These are phyloP conservation scores for Brassica incana DNA, from an alignment of 345 rosid genomes.

Conservation along the genomic window DNA sequence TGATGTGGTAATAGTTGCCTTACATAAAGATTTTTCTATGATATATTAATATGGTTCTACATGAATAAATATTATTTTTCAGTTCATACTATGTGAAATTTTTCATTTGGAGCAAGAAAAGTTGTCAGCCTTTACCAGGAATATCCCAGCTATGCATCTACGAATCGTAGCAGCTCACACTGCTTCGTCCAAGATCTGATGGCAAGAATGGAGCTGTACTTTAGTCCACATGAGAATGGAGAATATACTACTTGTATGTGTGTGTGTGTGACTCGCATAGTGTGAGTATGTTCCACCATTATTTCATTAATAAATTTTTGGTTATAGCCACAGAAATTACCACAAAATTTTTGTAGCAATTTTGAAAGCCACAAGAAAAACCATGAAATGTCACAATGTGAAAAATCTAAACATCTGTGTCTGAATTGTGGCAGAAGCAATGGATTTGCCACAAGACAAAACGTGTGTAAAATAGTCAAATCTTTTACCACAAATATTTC, in stretches of 20 bases:
- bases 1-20: neutral
- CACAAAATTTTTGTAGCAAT: no score
- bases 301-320: neutral
- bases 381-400: no score
- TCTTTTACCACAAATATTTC: no score
- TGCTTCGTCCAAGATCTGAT: neutral
- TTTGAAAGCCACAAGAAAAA: no score
- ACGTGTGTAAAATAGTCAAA: no score
- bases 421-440: no score
- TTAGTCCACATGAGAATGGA: neutral
- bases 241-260: neutral
- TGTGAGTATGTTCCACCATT: neutral
- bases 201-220: neutral
- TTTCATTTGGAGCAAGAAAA: slow-evolving; percentile 6
- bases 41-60: neutral
- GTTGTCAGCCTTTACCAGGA: neutral
- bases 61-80: neutral
- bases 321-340: no score
- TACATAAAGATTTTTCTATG: neutral
- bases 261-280: neutral
- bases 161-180: neutral
- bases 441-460: no score
- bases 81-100: neutral
- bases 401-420: no score
- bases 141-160: neutral